Percentiles rank a stretch among this genome's conserved stretches.
Evolutionary conservation across 345 rosid species (phyloP).

Genomic region (Gossypium anomalum): DNA sequence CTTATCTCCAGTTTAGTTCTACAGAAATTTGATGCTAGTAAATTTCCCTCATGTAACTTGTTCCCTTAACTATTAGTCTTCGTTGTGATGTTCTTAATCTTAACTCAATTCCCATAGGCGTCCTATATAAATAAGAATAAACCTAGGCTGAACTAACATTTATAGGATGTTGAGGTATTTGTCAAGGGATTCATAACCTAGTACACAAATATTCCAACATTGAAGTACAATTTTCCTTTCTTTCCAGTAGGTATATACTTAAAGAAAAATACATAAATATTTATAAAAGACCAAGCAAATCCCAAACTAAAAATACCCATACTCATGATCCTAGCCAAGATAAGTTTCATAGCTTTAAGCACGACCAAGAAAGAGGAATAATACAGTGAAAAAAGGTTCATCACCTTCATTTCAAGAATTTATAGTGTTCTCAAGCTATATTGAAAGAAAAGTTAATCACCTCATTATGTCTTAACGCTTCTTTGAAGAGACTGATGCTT

Average conservation of each 20-base stretch:
- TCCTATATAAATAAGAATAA: neutral
- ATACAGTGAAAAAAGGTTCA: neutral
- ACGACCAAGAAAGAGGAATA: neutral
- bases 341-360: neutral
- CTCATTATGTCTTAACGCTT: conserved; percentile 77
- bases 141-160: neutral
- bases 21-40: neutral
- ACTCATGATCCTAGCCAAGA: neutral
- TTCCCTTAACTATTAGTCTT: neutral
- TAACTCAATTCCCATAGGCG: neutral
- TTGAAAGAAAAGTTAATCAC: conserved; percentile 24
- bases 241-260: neutral
- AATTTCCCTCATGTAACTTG: neutral
- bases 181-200: neutral
- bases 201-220: neutral
- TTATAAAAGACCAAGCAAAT: neutral
- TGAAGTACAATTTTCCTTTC: neutral
- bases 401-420: neutral
- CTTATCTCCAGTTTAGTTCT: neutral
- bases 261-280: neutral
- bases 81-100: neutral
- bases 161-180: neutral
- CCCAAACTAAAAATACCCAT: neutral
- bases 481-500: conserved; percentile 51
- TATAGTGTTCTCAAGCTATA: neutral